phyloP scores from a whole-genome alignment of 805 yeast species.

The Barnettozyma wickerhamii region DNA sequence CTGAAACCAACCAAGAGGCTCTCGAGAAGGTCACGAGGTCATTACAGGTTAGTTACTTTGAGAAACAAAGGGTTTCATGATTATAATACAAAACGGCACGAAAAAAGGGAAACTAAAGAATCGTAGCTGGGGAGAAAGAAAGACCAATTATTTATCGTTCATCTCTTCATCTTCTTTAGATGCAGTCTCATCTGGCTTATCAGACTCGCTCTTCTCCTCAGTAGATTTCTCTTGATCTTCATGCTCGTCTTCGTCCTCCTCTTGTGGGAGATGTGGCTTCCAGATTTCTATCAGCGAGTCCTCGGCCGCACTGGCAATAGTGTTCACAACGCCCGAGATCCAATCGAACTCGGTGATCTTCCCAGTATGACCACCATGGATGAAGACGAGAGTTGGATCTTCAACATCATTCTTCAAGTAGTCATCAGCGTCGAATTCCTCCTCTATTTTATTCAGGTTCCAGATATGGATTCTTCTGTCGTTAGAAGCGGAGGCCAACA shows the following conservation, averaged over 20 bases:
- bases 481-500: slow-evolving; percentile 53
- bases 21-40: slow-evolving; percentile 31
- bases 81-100: background rate
- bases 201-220: slow-evolving; percentile 12
- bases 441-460: slow-evolving; percentile 61
- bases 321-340: slow-evolving; percentile 55
- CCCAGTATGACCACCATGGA: slow-evolving; percentile 86
- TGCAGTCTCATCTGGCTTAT: slow-evolving; percentile 11
- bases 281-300: slow-evolving; percentile 75
- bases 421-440: slow-evolving; percentile 49
- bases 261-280: slow-evolving; percentile 40
- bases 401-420: slow-evolving; percentile 52
- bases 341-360: slow-evolving; percentile 63
- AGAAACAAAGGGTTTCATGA: slow-evolving; percentile 18
- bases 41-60: slow-evolving; percentile 35
- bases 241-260: slow-evolving; percentile 38
- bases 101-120: background rate
- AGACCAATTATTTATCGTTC: background rate
- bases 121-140: too few relatives aligned
- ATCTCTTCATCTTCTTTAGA: background rate
- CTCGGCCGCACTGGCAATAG: slow-evolving; percentile 66
- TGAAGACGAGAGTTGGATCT: slow-evolving; percentile 73
- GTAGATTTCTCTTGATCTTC: slow-evolving; percentile 19
- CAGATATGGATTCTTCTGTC: slow-evolving; percentile 73
- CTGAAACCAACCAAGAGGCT: slow-evolving; percentile 22